Conservation (phyloP, 2,329 filamentous ascomycete species). For the Xylaria digitata region DNA sequence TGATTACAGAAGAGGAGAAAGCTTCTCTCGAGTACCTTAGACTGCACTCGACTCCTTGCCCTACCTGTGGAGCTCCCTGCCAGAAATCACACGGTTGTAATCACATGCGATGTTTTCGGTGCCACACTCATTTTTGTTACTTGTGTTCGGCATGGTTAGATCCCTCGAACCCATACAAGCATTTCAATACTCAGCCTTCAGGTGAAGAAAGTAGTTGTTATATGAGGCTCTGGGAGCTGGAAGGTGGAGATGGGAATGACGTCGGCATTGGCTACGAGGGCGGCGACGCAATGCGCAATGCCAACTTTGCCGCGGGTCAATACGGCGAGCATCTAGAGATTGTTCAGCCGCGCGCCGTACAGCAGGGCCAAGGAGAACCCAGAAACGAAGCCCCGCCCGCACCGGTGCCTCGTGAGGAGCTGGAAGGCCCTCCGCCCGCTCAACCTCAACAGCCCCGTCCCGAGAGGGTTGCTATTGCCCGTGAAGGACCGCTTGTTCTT, state of each 20-base stretch:
- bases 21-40: constrained; percentile 87
- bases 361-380: constrained; percentile 45
- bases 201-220: constrained; percentile 74
- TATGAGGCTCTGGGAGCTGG: constrained; percentile 89
- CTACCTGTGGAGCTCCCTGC: constrained; percentile 84
- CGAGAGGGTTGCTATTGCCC: constrained; percentile 59
- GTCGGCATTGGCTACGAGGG: constrained; percentile 60
- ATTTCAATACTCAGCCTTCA: constrained; percentile 78
- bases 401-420: constrained; percentile 37
- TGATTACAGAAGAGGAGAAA: constrained; percentile 85
- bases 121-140: constrained; percentile 94
- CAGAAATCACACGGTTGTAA: constrained; percentile 97
- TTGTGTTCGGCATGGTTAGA: constrained; percentile 89
- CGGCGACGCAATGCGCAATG: constrained; percentile 45
- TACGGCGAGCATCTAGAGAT: constrained; percentile 42
- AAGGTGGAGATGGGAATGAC: constrained; percentile 77
- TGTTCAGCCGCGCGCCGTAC: constrained; percentile 43
- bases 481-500: constrained; percentile 67
- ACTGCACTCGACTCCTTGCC: constrained; percentile 85
- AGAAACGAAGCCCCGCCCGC: constrained; percentile 42
- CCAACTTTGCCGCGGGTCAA: constrained; percentile 39
- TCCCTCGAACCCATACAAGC: constrained; percentile 82
- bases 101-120: constrained; percentile 94
- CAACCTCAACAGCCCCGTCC: constrained; percentile 46
- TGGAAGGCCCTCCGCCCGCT: constrained; percentile 52